A percentile compares a stretch with the other conserved stretches of the same genome.
Evolutionary conservation across 345 rosid genomes (phyloP).

Genomic region (Balakata baccata): DNA sequence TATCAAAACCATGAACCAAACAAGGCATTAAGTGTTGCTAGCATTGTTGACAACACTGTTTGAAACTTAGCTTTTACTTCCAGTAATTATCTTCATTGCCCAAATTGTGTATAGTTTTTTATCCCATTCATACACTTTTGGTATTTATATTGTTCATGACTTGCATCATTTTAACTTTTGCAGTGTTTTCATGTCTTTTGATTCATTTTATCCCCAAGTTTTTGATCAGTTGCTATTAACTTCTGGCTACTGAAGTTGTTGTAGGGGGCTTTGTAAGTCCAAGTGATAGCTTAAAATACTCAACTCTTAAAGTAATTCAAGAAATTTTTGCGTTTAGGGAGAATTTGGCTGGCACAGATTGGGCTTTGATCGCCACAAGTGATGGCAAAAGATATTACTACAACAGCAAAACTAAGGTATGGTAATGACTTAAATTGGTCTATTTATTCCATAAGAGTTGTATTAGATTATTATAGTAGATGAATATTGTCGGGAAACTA

Average conservation of each 20-base stretch:
- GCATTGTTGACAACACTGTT: not conserved
- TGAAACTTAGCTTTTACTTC: not conserved
- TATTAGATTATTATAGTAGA: not conserved
- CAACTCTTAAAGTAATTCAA: not conserved
- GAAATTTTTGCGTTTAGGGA: constrained; percentile 50
- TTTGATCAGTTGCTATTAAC: not conserved
- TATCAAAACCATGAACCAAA: too few relatives aligned
- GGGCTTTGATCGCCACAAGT: constrained; percentile 79
- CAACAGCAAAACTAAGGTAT: constrained; percentile 84
- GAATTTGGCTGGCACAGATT: constrained; percentile 73
- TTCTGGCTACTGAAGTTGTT: not conserved
- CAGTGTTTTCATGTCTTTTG: not conserved
- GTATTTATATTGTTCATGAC: not conserved
- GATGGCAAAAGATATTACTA: constrained; percentile 92
- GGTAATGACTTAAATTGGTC: not conserved
- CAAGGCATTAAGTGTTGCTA: not conserved
- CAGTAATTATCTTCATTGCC: not conserved
- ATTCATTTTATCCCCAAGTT: not conserved
- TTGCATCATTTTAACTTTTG: not conserved
- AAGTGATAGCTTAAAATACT: not conserved
- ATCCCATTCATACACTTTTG: not conserved
- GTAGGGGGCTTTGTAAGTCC: not conserved
- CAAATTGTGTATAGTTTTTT: not conserved
- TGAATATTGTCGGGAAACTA: not conserved
- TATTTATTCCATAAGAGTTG: not conserved